phyloP scores from a whole-genome alignment of 768 basidiomycete species.

The Amanita muscaria region DNA sequence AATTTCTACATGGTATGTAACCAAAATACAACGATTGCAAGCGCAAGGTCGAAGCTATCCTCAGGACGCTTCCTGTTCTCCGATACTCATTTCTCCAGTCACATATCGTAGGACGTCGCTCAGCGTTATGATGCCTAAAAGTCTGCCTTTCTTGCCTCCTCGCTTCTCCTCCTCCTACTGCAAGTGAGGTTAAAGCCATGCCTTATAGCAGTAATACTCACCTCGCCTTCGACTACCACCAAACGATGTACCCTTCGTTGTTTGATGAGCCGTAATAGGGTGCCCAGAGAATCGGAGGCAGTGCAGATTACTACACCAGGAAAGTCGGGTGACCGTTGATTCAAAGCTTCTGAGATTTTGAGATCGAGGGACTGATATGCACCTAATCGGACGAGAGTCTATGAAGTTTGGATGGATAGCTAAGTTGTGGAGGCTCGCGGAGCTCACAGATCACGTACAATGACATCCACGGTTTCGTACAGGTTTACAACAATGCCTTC shows the following conservation, averaged over 20 bases:
- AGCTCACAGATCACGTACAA: conserved; percentile 47
- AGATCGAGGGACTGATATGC: conserved; percentile 95
- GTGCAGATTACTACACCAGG: conserved; percentile 96
- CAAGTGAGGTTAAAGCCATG: neutral
- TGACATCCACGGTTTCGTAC: conserved; percentile 98
- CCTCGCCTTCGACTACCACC: conserved; percentile 91
- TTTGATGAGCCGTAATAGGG: conserved; percentile 84
- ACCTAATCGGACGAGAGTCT: conserved; percentile 92
- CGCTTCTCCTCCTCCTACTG: conserved; percentile 67
- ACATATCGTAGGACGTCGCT: conserved; percentile 84
- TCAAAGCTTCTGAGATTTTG: conserved; percentile 86
- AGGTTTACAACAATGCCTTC: conserved; percentile 90
- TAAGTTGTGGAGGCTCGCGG: too few relatives aligned
- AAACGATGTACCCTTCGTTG: conserved; percentile 90
- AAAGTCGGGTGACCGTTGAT: conserved; percentile 89
- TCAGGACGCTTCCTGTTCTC: conserved; percentile 24
- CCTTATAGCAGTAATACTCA: conserved; percentile 20
- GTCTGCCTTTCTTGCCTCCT: conserved; percentile 75
- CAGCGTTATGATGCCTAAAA: conserved; percentile 81
- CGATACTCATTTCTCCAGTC: conserved; percentile 55
- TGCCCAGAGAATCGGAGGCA: conserved; percentile 83
- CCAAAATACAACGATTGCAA: conserved; percentile 4
- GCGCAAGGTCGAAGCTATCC: neutral
- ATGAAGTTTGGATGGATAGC: conserved; percentile 11
- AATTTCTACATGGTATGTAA: conserved; percentile 4